Evolutionary conservation across 805 yeast species (phyloP), one percentile per base, ranked within the genome.

Genomic region (Pichia cabralensis): DNA sequence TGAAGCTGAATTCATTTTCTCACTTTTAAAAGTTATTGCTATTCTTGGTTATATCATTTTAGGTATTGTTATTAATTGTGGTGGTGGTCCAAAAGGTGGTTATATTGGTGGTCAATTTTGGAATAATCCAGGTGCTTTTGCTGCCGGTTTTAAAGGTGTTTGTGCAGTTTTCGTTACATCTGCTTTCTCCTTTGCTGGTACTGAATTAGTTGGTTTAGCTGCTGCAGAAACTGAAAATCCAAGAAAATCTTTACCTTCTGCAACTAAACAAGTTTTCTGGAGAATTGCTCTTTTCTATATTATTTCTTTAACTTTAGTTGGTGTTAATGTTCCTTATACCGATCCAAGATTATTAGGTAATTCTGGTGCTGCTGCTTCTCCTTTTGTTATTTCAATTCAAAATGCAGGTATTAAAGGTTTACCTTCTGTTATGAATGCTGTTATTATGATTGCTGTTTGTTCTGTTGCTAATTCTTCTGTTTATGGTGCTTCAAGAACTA

Each of bases 401-500:
- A 56, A 64, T 35, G 78, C 72, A 21, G 76, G 78, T 44, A 71
- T 79, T 41, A 61, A 60, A 36, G 80, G 73, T 30, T 64, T 78
- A 27, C 85, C 86, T 26, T 71, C 75, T 34, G 69, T 80, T 40
- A 76, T 80, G 61, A 80, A 80, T 51, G 82, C 76, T 5, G 83
- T 79, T 26, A 77, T 80, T 43, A 59, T 80, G 57, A 56, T 79
- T 36, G 76, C 86, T 3, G 83, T 80, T 20, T 57, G 76, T 30
- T 78, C 85, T 10, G 86, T 79, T 31, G 84, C 84, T 40, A 80
- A 79, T 60, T 71, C 84, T 19, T 73, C 85, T 1, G 70, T 77
- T 29, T 80, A 69, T 53, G 81, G 77, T n/a, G 69, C 78, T 40
- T 76, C 85, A 32, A 69, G 88, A 64, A 69, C 84, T 12, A 52